phyloP scores from a whole-genome alignment of 371 early-diverging fungal species.

The Coemansia sp. region DNA sequence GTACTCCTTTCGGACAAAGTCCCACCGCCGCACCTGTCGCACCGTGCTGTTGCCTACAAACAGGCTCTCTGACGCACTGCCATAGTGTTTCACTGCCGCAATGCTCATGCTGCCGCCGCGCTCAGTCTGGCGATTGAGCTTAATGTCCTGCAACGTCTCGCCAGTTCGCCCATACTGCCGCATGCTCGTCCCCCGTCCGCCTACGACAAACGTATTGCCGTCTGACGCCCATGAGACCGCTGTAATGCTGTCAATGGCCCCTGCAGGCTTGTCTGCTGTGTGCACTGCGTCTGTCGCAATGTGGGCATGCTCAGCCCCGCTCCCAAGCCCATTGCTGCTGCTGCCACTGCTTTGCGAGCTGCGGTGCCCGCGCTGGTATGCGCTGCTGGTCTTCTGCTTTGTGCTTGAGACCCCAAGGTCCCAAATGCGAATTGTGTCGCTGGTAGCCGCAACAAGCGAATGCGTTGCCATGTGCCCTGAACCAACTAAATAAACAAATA shows the following conservation, averaged over 20 bases:
- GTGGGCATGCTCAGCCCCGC: not conserved
- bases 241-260: conserved; percentile 5
- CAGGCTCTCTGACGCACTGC: conserved; percentile 17
- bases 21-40: conserved; percentile 41
- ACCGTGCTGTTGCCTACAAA: conserved; percentile 38
- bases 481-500: too few species aligned
- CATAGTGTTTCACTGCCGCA: conserved; percentile 33
- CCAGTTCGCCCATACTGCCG: conserved; percentile 29
- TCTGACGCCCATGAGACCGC: conserved; percentile 33
- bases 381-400: not conserved
- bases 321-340: not conserved
- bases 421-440: conserved; percentile 42
- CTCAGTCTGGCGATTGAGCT: conserved; percentile 3
- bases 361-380: conserved; percentile 2
- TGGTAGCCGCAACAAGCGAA: conserved; percentile 37
- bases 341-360: not conserved
- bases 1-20: conserved; percentile 28
- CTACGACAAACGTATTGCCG: conserved; percentile 30
- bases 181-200: conserved; percentile 24
- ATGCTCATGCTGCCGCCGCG: conserved; percentile 8
- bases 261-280: not conserved
- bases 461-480: conserved; percentile 12
- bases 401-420: conserved; percentile 13
- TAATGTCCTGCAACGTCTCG: conserved; percentile 26
- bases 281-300: not conserved